Conservation (phyloP, 441 rosid species). For the Omphalea diandra region DNA sequence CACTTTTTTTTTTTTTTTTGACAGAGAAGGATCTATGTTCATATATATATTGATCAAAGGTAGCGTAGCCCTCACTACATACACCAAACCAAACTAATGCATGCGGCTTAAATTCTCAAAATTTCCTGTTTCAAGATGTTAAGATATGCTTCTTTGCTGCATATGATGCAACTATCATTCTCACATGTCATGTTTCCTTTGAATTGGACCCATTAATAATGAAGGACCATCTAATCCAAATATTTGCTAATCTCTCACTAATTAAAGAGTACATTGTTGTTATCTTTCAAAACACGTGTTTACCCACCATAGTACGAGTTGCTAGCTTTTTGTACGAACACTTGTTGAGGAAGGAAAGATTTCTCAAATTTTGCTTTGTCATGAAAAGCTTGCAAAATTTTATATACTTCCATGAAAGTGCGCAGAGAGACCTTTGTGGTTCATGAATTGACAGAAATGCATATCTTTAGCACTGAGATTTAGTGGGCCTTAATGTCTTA, state of each 20-base stretch:
- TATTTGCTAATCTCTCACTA: not conserved
- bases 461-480: not conserved
- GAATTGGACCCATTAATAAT: not conserved
- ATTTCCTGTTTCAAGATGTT: not conserved
- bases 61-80: not conserved
- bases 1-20: too few species aligned
- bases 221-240: not conserved
- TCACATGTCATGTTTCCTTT: not conserved
- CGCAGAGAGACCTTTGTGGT: not conserved
- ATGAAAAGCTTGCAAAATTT: not conserved
- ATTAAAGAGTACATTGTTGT: not conserved
- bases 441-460: too few species aligned
- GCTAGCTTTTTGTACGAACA: not conserved
- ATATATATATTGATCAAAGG: too few species aligned
- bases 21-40: too few species aligned
- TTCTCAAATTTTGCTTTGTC: not conserved
- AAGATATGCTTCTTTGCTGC: not conserved
- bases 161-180: not conserved
- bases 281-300: not conserved
- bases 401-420: not conserved
- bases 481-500: not conserved
- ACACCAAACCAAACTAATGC: not conserved
- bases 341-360: too few species aligned
- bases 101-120: not conserved
- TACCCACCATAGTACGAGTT: not conserved